Conservation (phyloP, 2,329 filamentous ascomycete species). For the Ambrosiella cleistominuta region DNA sequence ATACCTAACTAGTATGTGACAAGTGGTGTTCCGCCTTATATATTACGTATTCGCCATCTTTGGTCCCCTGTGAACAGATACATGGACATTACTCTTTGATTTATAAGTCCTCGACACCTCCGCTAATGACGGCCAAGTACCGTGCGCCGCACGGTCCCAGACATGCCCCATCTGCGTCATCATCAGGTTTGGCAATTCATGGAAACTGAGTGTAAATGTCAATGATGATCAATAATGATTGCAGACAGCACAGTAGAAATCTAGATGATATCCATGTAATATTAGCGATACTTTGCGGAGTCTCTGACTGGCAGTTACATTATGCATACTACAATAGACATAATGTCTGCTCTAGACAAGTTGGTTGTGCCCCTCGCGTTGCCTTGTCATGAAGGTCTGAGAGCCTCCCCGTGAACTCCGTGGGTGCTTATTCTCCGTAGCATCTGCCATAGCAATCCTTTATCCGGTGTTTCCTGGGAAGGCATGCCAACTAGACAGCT, state of each 20-base stretch:
- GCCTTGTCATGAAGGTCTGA: neutral
- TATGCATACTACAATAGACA: too few species aligned
- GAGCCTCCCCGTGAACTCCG: neutral
- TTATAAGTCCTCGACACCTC: neutral
- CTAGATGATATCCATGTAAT: neutral
- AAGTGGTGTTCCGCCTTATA: neutral
- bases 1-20: neutral
- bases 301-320: neutral
- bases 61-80: neutral
- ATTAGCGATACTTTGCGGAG: neutral
- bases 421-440: neutral
- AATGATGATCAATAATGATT: too few species aligned
- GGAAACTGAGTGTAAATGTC: too few species aligned
- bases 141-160: neutral
- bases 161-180: neutral
- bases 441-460: neutral
- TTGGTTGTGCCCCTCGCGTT: neutral
- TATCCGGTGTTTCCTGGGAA: neutral
- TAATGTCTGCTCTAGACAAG: neutral
- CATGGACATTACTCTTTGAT: neutral
- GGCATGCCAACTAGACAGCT: neutral
- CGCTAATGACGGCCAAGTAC: neutral
- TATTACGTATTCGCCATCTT: neutral
- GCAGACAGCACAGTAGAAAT: neutral
- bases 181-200: neutral